phyloP scores from a whole-genome alignment of 768 basidiomycete species.

The Tephrocybe sp. region DNA sequence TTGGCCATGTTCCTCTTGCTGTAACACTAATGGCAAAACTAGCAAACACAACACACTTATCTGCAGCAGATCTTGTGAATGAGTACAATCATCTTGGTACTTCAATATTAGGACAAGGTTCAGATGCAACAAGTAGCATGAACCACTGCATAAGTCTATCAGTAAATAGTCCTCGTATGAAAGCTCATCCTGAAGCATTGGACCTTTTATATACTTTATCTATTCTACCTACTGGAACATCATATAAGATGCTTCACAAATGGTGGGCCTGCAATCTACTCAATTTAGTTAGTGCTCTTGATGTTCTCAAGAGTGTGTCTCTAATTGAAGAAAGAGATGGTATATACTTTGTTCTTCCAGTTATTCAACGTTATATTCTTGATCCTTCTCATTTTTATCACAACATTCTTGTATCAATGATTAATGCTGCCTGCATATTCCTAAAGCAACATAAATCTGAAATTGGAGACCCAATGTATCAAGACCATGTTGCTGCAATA shows the following conservation, averaged over 20 bases:
- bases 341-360: constrained; percentile 17
- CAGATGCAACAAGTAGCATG: constrained; percentile 7
- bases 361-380: constrained; percentile 19
- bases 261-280: constrained; percentile 9
- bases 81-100: constrained; percentile 1
- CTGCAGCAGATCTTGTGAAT: not conserved
- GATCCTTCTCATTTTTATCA: constrained; percentile 9
- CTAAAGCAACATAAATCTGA: constrained; percentile 12
- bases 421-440: constrained; percentile 12
- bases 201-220: constrained; percentile 18
- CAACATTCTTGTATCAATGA: constrained; percentile 7
- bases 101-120: not conserved
- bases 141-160: constrained; percentile 11
- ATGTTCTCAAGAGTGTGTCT: constrained; percentile 2
- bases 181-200: constrained; percentile 1
- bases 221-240: constrained; percentile 23
- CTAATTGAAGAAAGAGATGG: constrained; percentile 5
- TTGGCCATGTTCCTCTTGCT: constrained; percentile 30
- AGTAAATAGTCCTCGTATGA: constrained; percentile 11
- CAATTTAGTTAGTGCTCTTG: constrained; percentile 6
- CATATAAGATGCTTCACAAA: constrained; percentile 6
- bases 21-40: constrained; percentile 30
- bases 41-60: not conserved
- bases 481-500: constrained; percentile 1
- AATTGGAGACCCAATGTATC: constrained; percentile 13